Conservation (phyloP, 1,284 basidiomycete species). For the Ganoderma resinaceum region DNA sequence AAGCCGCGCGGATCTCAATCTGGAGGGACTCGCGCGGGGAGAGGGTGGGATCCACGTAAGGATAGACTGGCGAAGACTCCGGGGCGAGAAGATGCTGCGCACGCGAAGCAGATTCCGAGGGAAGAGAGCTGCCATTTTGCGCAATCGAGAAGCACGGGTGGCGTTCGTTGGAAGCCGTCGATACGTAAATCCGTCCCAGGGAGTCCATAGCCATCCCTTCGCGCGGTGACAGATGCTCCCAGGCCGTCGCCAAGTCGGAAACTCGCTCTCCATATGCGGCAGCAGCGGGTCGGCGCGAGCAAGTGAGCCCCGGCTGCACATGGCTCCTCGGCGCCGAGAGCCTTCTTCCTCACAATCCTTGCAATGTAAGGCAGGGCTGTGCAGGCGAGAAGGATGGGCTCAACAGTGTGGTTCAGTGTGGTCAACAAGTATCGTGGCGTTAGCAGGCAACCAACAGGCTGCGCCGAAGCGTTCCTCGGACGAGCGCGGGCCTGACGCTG, state of each 20-base stretch:
- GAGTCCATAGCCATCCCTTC: neutral
- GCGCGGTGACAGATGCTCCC: conserved; percentile 11
- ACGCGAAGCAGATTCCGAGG: conserved; percentile 6
- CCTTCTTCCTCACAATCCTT: neutral
- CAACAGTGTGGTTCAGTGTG: neutral
- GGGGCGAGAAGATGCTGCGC: conserved; percentile 7
- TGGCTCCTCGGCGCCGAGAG: neutral
- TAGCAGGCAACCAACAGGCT: neutral
- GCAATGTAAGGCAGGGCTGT: neutral
- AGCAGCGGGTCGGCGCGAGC: neutral
- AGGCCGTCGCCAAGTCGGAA: conserved; percentile 8
- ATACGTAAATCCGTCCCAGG: conserved; percentile 12
- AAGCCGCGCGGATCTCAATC: conserved; percentile 4
- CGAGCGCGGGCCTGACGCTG: neutral
- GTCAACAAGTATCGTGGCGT: neutral
- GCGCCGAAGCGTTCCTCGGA: neutral
- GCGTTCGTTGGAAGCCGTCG: neutral
- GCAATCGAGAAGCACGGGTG: conserved; percentile 1
- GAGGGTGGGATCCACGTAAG: neutral
- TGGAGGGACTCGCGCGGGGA: neutral
- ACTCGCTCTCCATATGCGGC: neutral
- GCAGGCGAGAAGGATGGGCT: neutral
- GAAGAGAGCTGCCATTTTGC: neutral
- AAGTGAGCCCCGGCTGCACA: neutral
- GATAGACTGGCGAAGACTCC: neutral